Evolutionary conservation across 352 stramenopile species (phyloP), one percentile per base, ranked within the genome.

Genomic region (Albugo laibachii): DNA sequence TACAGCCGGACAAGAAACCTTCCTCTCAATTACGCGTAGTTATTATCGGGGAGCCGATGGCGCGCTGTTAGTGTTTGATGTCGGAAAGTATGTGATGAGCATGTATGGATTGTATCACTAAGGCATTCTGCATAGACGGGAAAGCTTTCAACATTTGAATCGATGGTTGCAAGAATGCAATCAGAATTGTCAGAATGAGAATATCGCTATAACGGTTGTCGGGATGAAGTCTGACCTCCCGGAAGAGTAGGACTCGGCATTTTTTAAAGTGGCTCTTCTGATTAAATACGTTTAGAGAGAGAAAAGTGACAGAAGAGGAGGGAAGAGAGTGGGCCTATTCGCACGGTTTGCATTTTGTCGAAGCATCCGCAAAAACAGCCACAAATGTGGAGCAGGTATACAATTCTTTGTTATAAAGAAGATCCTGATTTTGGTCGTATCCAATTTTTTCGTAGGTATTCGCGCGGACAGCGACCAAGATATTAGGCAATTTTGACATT

Each of bases 11-110:
- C 81, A 93, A 55, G 83, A 95, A 49, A 85, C 74, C 0, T 94
- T 93, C 55, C 61, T 89, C 12, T 85, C 75, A 24, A 91, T 95
- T 49, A 95, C 82, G 36, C 63, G 76, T 16, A 87, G 64, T 45
- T 95, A 95, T 55, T 95, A 93, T 48, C 68, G 82, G 6, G 79
- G 79, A 34, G 77, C 79, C 6, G 80, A 94, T 45, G 83, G 80
- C 20, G 83, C 80, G 13, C 38, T 95, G 47, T 60, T 95, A 2
- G 81, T 94, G 34, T 95, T 87, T 58, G 83, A 95, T 55, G 81
- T 95, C 51, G 56, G 59, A 11, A 56, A 61, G 41, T 65, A 49
- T 38, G 19, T 24, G 19, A 52, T 54, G 19, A n/a, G 19, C 21
- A 4, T 20, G 13, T 31, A 3, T 31, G 8, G 3, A 31, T 8